Conservation (phyloP, 139 green algal species). For the Haematococcus sp. region DNA sequence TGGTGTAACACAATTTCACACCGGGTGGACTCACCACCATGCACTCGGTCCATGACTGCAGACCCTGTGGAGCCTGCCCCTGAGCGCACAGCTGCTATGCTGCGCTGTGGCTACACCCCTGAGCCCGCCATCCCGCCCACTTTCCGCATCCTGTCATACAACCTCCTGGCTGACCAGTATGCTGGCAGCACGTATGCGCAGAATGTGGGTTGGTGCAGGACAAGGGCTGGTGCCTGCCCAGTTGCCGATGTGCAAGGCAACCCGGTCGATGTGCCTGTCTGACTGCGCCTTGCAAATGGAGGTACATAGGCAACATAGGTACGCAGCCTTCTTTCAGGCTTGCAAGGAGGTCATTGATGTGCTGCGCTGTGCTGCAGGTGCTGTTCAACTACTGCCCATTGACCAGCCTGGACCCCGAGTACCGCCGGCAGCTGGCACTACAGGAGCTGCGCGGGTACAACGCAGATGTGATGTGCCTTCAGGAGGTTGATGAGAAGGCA, state of each 20-base stretch:
- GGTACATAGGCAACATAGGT: too few relatives aligned
- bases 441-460: conserved; percentile 73
- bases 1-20: too few relatives aligned
- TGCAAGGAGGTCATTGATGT: too few relatives aligned
- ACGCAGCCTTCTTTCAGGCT: too few relatives aligned
- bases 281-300: too few relatives aligned
- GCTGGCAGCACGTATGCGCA: conserved; percentile 64
- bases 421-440: conserved; percentile 78
- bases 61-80: conserved; percentile 50
- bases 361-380: conserved; percentile 24
- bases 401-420: conserved; percentile 63
- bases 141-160: conserved; percentile 86
- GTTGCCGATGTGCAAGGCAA: too few relatives aligned
- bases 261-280: too few relatives aligned
- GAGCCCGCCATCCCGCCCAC: not conserved
- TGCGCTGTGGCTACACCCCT: conserved; percentile 17
- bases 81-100: not conserved
- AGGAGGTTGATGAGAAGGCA: conserved; percentile 84
- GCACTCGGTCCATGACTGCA: conserved; percentile 9
- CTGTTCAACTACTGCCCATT: conserved; percentile 70
- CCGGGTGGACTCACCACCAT: too few relatives aligned
- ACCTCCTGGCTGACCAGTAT: conserved; percentile 93
- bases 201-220: conserved; percentile 18
- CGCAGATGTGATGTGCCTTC: conserved; percentile 51
- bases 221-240: too few relatives aligned